Evolutionary conservation across 1,284 basidiomycete genomes (phyloP).

Genomic region (Trichosporon inkin): DNA sequence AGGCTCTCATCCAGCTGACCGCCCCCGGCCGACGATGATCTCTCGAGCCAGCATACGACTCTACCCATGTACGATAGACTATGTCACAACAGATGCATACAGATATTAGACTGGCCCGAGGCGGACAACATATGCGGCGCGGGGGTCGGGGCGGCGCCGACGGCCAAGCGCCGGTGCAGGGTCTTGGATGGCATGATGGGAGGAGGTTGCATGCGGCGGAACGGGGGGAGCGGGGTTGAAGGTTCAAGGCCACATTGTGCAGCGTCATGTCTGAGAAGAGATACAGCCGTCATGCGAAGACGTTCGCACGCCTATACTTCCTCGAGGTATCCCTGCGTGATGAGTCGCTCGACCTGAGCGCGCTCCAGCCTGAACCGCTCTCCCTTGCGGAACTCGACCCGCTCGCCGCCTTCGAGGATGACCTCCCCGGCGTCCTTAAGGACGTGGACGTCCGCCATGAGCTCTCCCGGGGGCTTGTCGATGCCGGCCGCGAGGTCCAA

Average conservation of each 20-base stretch:
- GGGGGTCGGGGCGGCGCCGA: background rate
- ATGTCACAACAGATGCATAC: constrained; percentile 8
- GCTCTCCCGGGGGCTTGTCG: constrained; percentile 57
- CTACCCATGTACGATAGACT: background rate
- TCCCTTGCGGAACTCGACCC: constrained; percentile 80
- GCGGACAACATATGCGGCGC: background rate
- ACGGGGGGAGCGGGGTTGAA: too few species aligned
- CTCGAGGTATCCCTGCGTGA: constrained; percentile 86
- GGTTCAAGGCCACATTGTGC: too few species aligned
- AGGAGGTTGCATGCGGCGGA: too few species aligned
- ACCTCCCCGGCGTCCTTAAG: constrained; percentile 80
- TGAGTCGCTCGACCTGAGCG: constrained; percentile 83
- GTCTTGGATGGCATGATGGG: background rate
- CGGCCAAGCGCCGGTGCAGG: background rate
- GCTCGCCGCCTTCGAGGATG: constrained; percentile 74
- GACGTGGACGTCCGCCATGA: constrained; percentile 51
- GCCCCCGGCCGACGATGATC: constrained; percentile 23
- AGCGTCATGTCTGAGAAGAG: too few species aligned
- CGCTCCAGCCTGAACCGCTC: constrained; percentile 80
- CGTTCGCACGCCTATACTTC: constrained; percentile 40
- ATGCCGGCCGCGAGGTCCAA: constrained; percentile 78
- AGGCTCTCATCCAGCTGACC: constrained; percentile 35
- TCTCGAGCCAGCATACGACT: constrained; percentile 14
- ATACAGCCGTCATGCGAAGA: background rate
- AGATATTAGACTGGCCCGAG: background rate